Percentiles rank a stretch among this genome's conserved stretches.
These are phyloP conservation scores for Dactylis glomerata DNA, from an alignment of 176 grass and related monocot genomes.

Conservation along the genomic window DNA sequence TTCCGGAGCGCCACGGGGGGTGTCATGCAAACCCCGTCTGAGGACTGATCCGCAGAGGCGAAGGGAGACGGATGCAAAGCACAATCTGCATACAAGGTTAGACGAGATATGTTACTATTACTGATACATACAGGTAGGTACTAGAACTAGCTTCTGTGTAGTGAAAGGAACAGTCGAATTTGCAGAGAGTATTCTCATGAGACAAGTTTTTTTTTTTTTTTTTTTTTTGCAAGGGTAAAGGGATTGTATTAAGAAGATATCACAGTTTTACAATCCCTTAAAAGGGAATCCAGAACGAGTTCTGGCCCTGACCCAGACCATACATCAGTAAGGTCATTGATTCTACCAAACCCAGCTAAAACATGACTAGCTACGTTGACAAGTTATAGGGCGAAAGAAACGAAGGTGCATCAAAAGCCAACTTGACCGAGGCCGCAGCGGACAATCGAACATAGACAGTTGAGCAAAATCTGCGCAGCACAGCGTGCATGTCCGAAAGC, in stretches of 20 bases:
- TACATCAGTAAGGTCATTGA: no score
- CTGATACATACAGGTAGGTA: neutral
- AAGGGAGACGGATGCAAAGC: neutral
- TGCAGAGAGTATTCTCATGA: neutral
- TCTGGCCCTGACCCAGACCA: no score
- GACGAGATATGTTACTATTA: constrained; percentile 15
- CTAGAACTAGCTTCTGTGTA: neutral
- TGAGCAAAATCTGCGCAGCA: neutral
- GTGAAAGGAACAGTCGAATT: neutral
- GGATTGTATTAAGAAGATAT: no score
- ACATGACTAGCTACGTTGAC: no score
- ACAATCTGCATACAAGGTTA: constrained; percentile 19
- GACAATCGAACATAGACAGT: neutral
- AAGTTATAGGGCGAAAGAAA: neutral
- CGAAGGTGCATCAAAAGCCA: neutral
- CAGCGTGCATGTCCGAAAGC: neutral
- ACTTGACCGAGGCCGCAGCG: neutral
- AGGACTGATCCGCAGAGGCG: neutral
- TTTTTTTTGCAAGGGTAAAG: no score
- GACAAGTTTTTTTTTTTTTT: no score
- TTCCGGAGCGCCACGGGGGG: constrained; percentile 55
- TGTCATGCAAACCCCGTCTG: constrained; percentile 73
- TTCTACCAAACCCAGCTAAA: no score
- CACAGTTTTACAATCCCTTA: no score
- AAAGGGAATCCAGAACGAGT: no score